Conservation (phyloP, 257 asterid genomes). For the Capsicum rhomboideum region DNA sequence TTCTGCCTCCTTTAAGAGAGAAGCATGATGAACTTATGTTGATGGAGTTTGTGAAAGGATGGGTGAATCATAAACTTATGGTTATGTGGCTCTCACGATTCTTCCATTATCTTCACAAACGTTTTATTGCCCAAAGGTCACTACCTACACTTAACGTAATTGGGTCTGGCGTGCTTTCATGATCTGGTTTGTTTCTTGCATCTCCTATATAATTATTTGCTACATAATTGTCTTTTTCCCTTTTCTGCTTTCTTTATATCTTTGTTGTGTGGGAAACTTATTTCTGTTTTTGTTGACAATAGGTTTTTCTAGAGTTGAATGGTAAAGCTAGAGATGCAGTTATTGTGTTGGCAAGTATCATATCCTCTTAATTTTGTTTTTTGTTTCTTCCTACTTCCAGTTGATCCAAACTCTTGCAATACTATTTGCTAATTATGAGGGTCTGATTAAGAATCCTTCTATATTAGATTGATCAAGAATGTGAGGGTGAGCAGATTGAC, state of each 20-base stretch:
- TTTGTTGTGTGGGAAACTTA: neutral
- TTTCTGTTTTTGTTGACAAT: neutral
- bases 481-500: too few species aligned
- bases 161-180: slow-evolving; percentile 37
- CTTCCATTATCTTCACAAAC: slow-evolving; percentile 43
- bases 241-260: neutral
- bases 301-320: too few species aligned
- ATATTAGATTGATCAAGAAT: too few species aligned
- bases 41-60: slow-evolving; percentile 38
- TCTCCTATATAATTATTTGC: neutral
- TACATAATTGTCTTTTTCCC: neutral
- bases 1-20: neutral
- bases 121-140: slow-evolving; percentile 21
- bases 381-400: too few species aligned
- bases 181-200: slow-evolving; percentile 22
- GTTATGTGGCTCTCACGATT: slow-evolving; percentile 48
- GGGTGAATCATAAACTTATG: slow-evolving; percentile 43
- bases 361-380: too few species aligned
- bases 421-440: too few species aligned
- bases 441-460: too few species aligned
- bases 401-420: too few species aligned
- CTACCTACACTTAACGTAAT: slow-evolving; percentile 28
- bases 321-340: too few species aligned
- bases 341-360: too few species aligned
- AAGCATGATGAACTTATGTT: slow-evolving; percentile 41